Percentiles rank a stretch among this genome's conserved stretches.
Conservation (phyloP, 139 green algal genomes). For the Haematococcus lacustris region DNA sequence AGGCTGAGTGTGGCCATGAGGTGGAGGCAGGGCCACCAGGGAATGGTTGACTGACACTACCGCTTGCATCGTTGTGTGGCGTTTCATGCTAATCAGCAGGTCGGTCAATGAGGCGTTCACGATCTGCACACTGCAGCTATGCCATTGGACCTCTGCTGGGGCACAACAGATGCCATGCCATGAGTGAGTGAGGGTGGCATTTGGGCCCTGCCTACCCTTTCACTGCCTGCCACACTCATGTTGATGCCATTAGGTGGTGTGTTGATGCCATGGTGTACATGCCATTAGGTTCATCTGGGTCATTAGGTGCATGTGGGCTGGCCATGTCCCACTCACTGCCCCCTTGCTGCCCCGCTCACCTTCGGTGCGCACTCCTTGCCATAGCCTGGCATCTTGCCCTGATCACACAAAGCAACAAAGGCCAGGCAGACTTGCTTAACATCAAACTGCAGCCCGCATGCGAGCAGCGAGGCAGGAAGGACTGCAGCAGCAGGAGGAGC, state of each 20-base stretch:
- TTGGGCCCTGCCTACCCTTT: neutral
- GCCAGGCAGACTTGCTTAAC: no score
- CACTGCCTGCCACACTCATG: neutral
- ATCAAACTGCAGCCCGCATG: no score
- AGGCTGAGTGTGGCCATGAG: neutral
- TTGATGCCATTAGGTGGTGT: neutral
- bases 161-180: no score
- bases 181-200: neutral
- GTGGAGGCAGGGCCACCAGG: neutral
- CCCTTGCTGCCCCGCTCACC: constrained; percentile 23
- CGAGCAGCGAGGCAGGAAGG: no score
- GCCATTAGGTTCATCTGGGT: neutral
- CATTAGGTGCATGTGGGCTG: neutral
- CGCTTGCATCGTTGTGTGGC: neutral
- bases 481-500: no score
- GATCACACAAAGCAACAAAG: no score
- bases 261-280: neutral
- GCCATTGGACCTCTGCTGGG: no score
- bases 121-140: no score
- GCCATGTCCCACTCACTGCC: neutral
- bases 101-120: no score
- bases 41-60: neutral
- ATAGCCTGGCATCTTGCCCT: constrained; percentile 85
- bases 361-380: constrained; percentile 63
- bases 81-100: no score